Conservation (phyloP, 2,329 filamentous ascomycete species). For the Trichoderma brevicompactum region DNA sequence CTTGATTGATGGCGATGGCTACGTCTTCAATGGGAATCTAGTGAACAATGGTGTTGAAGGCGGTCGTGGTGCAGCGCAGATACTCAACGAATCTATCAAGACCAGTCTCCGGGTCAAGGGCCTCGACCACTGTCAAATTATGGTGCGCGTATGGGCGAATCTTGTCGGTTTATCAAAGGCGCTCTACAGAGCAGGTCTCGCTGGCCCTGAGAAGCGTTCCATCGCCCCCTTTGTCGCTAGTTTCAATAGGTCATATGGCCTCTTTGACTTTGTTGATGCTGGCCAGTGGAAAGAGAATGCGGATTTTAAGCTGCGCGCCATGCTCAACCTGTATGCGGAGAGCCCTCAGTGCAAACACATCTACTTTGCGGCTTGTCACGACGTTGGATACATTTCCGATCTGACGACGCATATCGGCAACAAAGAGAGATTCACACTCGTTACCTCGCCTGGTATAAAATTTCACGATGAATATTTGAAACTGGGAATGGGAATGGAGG, state of each 20-base stretch:
- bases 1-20: slow-evolving; percentile 66
- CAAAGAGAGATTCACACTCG: slow-evolving; percentile 57
- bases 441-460: slow-evolving; percentile 50
- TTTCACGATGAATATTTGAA: slow-evolving; percentile 58
- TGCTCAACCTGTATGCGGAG: slow-evolving; percentile 56
- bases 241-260: slow-evolving; percentile 60
- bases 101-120: slow-evolving; percentile 52
- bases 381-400: slow-evolving; percentile 55
- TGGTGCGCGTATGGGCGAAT: slow-evolving; percentile 62
- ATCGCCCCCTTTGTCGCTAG: slow-evolving; percentile 59
- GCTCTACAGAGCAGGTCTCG: slow-evolving; percentile 51
- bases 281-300: slow-evolving; percentile 64
- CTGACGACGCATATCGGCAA: slow-evolving; percentile 57
- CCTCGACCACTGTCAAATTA: slow-evolving; percentile 55
- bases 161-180: slow-evolving; percentile 56
- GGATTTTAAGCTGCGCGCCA: slow-evolving; percentile 61
- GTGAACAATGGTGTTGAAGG: slow-evolving; percentile 55
- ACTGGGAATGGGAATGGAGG: slow-evolving; percentile 55
- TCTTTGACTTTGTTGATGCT: slow-evolving; percentile 66
- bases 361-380: slow-evolving; percentile 66
- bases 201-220: slow-evolving; percentile 59
- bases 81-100: slow-evolving; percentile 56
- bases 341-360: slow-evolving; percentile 67
- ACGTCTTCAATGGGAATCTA: slow-evolving; percentile 55
- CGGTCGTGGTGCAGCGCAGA: slow-evolving; percentile 58